A percentile compares a stretch with the other conserved stretches of the same genome.
phyloP scores from a whole-genome alignment of 1,284 basidiomycete genomes.

The Sporisorium reilianum region DNA sequence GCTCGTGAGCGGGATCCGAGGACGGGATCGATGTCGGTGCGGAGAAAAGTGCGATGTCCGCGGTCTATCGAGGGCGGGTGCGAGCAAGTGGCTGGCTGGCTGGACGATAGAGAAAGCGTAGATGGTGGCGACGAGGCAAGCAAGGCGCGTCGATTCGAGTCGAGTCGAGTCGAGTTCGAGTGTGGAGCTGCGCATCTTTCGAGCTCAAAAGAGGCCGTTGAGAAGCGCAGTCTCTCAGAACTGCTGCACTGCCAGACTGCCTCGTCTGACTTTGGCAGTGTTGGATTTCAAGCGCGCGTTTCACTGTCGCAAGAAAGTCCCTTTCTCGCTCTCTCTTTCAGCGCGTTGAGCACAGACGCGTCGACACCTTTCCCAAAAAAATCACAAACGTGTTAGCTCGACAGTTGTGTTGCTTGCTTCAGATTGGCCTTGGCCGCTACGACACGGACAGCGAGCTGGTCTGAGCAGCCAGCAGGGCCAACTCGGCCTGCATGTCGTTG shows the following conservation, averaged over 20 bases:
- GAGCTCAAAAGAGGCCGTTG: too few species aligned
- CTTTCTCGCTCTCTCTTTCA: neutral
- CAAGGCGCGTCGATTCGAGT: conserved; percentile 11
- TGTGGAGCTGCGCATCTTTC: conserved; percentile 16
- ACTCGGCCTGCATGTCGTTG: conserved; percentile 37
- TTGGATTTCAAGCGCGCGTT: conserved; percentile 7
- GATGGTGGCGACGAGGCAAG: neutral
- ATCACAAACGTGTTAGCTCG: neutral
- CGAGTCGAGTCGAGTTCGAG: too few species aligned
- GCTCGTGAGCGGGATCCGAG: neutral
- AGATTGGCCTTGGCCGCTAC: too few species aligned
- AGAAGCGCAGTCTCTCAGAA: too few species aligned
- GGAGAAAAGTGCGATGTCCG: neutral
- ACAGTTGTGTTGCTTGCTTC: neutral
- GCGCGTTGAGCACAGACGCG: conserved; percentile 41
- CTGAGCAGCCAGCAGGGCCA: conserved; percentile 27
- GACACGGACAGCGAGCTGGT: conserved; percentile 32
- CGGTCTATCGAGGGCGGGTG: too few species aligned
- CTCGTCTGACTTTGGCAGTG: conserved; percentile 7
- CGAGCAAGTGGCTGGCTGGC: too few species aligned
- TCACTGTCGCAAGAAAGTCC: neutral
- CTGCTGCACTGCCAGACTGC: neutral
- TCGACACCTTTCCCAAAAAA: conserved; percentile 6
- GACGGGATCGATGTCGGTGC: neutral
- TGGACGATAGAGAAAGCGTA: neutral